Percentiles rank a stretch among this genome's conserved stretches.
Conservation (phyloP, 2,329 filamentous ascomycete genomes). For the Epichloe uncinata region DNA sequence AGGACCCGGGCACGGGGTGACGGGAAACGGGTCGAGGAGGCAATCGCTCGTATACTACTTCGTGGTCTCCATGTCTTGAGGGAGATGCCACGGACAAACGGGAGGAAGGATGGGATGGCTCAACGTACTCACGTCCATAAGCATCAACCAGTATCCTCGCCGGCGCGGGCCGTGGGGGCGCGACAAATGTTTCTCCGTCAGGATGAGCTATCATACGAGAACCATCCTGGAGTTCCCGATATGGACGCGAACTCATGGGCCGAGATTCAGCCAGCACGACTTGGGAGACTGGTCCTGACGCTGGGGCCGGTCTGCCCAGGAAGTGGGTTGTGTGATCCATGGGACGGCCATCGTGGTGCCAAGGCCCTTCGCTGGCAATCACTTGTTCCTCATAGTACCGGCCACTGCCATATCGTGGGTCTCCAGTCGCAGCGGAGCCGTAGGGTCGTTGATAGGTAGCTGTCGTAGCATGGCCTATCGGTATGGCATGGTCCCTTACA, state of each 20-base stretch:
- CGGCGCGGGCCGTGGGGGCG: constrained; percentile 36
- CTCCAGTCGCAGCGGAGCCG: constrained; percentile 14
- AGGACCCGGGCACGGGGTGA: constrained; percentile 31
- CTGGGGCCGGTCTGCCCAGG: constrained; percentile 22
- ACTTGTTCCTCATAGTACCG: constrained; percentile 21
- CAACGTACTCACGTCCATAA: constrained; percentile 66
- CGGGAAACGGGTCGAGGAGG: constrained; percentile 38
- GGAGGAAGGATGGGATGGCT: constrained; percentile 30
- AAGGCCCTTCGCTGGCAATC: constrained; percentile 15
- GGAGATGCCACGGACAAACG: constrained; percentile 42
- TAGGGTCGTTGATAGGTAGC: constrained; percentile 7
- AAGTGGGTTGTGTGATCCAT: constrained; percentile 20
- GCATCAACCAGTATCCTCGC: constrained; percentile 68
- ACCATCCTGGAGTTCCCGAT: constrained; percentile 28
- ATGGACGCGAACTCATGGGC: constrained; percentile 28
- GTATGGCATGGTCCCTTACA: constrained; percentile 17
- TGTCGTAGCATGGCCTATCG: neutral
- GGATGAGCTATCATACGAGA: constrained; percentile 35
- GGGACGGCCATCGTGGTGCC: constrained; percentile 25
- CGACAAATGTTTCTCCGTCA: constrained; percentile 36
- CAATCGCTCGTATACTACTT: constrained; percentile 53
- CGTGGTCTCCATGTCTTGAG: constrained; percentile 31
- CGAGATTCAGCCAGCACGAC: constrained; percentile 27
- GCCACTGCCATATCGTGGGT: constrained; percentile 17
- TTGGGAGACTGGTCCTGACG: constrained; percentile 28